Conservation (phyloP, 495 filamentous ascomycete species). For the Neurospora sublineolata region DNA sequence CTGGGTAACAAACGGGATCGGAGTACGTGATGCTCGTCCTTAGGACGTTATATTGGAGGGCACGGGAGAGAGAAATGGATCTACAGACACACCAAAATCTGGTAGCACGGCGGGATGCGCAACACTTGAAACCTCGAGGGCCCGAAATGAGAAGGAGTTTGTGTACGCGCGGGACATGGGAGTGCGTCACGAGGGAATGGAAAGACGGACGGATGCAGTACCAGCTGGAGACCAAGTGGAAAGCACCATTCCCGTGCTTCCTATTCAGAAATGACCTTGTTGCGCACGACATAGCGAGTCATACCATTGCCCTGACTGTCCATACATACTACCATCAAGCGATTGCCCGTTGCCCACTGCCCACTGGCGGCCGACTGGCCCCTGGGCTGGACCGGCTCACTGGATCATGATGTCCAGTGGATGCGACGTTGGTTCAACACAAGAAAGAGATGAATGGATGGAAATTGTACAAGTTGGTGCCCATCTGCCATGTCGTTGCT, state of each 20-base stretch:
- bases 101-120: background rate
- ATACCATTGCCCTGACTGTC: background rate
- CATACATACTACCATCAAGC: background rate
- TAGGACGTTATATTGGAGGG: background rate
- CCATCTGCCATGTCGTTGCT: background rate
- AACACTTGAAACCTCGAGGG: background rate
- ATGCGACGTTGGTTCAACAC: background rate
- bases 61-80: background rate
- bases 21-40: background rate
- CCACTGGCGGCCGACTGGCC: background rate
- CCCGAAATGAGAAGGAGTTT: background rate
- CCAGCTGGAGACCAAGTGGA: background rate
- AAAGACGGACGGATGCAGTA: background rate
- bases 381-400: background rate
- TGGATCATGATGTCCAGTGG: background rate
- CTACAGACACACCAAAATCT: background rate
- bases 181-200: background rate
- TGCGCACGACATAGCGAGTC: background rate
- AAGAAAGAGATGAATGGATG: background rate
- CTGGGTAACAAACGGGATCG: background rate
- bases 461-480: background rate
- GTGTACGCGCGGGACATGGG: background rate
- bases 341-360: background rate
- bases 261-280: background rate
- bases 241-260: background rate